These are phyloP conservation scores for Ogataea methanolica DNA, from an alignment of 805 yeast species.

Conservation along the genomic window DNA sequence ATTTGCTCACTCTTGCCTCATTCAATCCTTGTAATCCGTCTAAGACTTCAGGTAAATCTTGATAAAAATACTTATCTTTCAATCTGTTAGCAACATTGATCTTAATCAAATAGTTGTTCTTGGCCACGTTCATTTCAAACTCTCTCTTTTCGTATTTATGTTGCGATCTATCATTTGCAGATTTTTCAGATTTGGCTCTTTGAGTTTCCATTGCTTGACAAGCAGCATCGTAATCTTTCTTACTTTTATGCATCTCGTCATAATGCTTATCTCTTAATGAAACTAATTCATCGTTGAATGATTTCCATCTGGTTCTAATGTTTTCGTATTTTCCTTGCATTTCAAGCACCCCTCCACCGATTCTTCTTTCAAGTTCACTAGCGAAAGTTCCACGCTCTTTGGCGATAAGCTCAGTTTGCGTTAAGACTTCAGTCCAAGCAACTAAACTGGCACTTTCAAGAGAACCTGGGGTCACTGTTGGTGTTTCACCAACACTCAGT, in stretches of 20 bases:
- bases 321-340: constrained; percentile 50
- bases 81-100: constrained; percentile 83
- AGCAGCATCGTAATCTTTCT: constrained; percentile 72
- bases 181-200: constrained; percentile 67
- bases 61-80: constrained; percentile 89
- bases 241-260: constrained; percentile 57
- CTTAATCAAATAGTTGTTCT: constrained; percentile 75
- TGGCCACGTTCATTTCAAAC: constrained; percentile 80
- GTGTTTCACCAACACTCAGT: constrained; percentile 86
- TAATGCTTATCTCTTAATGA: constrained; percentile 45
- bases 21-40: constrained; percentile 82
- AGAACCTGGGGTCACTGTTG: constrained; percentile 91
- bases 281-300: constrained; percentile 54
- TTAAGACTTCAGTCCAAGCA: constrained; percentile 83
- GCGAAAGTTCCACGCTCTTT: constrained; percentile 59
- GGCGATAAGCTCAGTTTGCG: constrained; percentile 78
- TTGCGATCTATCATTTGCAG: constrained; percentile 43
- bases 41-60: constrained; percentile 86
- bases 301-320: constrained; percentile 50
- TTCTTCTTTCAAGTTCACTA: constrained; percentile 51
- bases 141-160: constrained; percentile 58
- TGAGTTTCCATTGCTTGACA: constrained; percentile 80
- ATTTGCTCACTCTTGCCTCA: constrained; percentile 66
- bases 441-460: constrained; percentile 82
- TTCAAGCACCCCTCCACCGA: constrained; percentile 56